Evolutionary conservation across 225 moss, liverwort and hornwort species (phyloP).

Genomic region (Sphagnum tenellum): DNA sequence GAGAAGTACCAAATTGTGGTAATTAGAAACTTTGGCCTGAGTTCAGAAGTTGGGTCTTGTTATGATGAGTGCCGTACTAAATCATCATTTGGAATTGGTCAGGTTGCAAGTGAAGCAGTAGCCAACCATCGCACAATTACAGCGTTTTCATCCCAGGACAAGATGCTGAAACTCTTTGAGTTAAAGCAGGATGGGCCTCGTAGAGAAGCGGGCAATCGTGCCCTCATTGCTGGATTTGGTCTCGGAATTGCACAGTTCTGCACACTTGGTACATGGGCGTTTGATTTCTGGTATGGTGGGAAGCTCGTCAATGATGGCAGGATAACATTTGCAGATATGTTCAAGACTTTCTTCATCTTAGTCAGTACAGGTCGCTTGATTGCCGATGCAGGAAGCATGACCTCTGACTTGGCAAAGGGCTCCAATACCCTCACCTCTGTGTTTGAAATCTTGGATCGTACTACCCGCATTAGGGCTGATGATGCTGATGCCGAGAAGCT

Average conservation of each 20-base stretch:
- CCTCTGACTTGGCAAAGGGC: constrained; percentile 49
- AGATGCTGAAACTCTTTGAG: constrained; percentile 12
- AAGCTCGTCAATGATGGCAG: constrained; percentile 22
- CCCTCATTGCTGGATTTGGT: constrained; percentile 46
- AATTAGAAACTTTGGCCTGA: too few species aligned
- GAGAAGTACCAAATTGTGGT: too few species aligned
- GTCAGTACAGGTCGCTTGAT: constrained; percentile 52
- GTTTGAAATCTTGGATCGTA: constrained; percentile 43
- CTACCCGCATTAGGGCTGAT: constrained; percentile 32
- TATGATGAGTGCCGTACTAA: too few species aligned
- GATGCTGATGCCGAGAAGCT: constrained; percentile 13
- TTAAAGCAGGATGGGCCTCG: constrained; percentile 9
- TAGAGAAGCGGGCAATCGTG: constrained; percentile 14
- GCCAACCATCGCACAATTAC: constrained; percentile 3
- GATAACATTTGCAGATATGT: constrained; percentile 20
- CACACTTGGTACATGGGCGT: constrained; percentile 32
- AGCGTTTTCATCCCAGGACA: constrained; percentile 5
- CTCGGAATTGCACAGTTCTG: constrained; percentile 32
- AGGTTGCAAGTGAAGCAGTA: constrained; percentile 4
- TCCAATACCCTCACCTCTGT: constrained; percentile 24
- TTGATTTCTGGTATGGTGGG: constrained; percentile 56
- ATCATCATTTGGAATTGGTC: not conserved
- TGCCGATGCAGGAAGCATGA: constrained; percentile 42
- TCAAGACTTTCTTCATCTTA: constrained; percentile 54
- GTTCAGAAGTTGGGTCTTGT: too few species aligned